These are phyloP conservation scores for Leishmania lainsoni DNA, from an alignment of 208 protist genomes.

Conservation along the genomic window DNA sequence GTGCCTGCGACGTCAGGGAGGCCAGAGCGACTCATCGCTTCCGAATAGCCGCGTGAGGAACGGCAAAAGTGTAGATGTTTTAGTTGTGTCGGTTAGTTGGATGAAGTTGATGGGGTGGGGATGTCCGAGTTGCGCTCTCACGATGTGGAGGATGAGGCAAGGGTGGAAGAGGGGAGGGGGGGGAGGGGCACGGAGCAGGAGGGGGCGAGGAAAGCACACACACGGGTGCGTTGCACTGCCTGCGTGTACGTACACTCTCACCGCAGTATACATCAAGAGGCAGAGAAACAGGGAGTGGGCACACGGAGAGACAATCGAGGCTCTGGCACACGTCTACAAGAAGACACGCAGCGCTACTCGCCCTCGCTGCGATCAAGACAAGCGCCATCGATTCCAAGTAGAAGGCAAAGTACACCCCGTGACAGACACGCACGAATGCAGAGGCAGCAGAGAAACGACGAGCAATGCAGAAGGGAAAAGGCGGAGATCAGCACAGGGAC, in stretches of 20 bases:
- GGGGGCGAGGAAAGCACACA: background rate
- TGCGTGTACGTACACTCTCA: background rate
- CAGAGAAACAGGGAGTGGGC: background rate
- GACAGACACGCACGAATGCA: background rate
- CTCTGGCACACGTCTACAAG: background rate
- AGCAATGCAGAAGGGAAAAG: background rate
- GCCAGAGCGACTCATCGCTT: background rate
- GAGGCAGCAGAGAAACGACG: background rate
- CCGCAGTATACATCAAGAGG: background rate
- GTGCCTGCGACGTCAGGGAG: background rate
- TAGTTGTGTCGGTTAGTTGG: too few species aligned
- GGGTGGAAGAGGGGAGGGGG: background rate
- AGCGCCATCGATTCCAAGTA: background rate
- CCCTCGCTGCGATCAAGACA: background rate
- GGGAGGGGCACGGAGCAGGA: background rate
- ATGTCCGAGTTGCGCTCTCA: too few species aligned
- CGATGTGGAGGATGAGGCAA: background rate
- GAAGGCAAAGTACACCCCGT: background rate
- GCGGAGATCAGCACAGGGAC: background rate
- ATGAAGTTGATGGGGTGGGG: too few species aligned
- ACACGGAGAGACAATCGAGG: background rate
- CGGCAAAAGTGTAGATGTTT: background rate
- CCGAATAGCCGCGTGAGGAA: background rate
- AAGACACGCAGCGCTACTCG: background rate
- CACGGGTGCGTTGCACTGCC: background rate